Conservation (phyloP, 225 moss, liverwort and hornwort genomes). For the Asterella californica region DNA sequence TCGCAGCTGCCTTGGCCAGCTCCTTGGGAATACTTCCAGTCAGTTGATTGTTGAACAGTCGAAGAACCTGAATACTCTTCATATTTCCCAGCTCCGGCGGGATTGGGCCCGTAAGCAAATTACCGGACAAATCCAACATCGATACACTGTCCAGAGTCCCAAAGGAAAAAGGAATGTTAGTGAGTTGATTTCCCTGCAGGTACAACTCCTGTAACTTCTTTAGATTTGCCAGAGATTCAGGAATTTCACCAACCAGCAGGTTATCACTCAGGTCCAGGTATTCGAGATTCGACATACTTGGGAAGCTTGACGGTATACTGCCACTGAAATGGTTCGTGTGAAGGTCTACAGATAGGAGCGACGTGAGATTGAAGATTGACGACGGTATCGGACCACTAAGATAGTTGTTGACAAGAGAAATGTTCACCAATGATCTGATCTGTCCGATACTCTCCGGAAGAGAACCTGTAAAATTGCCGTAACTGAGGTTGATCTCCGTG, state of each 20-base stretch:
- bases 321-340: slow-evolving; percentile 25
- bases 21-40: slow-evolving; percentile 35
- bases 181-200: slow-evolving; percentile 29
- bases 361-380: slow-evolving; percentile 23
- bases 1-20: slow-evolving; percentile 30
- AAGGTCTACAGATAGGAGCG: slow-evolving; percentile 35
- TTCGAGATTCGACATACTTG: slow-evolving; percentile 23
- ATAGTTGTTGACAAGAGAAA: slow-evolving; percentile 12
- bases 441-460: slow-evolving; percentile 13
- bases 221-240: slow-evolving; percentile 27
- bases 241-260: slow-evolving; percentile 26
- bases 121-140: slow-evolving; percentile 27
- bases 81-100: slow-evolving; percentile 41
- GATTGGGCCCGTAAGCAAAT: slow-evolving; percentile 20
- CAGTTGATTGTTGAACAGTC: slow-evolving; percentile 25
- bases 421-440: slow-evolving; percentile 11
- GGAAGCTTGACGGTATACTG: slow-evolving; percentile 31
- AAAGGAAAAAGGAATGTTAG: slow-evolving; percentile 28
- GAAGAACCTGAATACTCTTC: slow-evolving; percentile 27
- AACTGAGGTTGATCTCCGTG: not conserved
- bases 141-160: slow-evolving; percentile 26
- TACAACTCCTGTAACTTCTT: slow-evolving; percentile 23
- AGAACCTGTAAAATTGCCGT: not conserved
- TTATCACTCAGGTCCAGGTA: slow-evolving; percentile 33
- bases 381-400: slow-evolving; percentile 16